phyloP scores from a whole-genome alignment of 2,329 filamentous ascomycete species.

The Alternaria longipes region DNA sequence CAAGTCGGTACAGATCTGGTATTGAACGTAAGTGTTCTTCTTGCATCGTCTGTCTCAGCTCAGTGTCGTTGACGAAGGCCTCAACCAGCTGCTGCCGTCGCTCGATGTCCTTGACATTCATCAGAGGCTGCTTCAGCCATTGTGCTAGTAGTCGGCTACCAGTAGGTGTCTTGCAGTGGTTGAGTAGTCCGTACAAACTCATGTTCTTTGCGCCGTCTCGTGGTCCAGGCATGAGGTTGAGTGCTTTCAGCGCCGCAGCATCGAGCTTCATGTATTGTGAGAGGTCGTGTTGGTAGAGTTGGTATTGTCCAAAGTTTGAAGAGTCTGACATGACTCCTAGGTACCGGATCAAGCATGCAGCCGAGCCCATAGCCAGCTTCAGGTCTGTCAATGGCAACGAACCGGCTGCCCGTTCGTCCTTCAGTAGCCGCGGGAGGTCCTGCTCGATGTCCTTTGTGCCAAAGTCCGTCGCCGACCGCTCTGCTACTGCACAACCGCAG shows the following conservation, averaged over 20 bases:
- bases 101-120: constrained; percentile 89
- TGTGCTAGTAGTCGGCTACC: constrained; percentile 90
- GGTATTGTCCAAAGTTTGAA: constrained; percentile 96
- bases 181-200: constrained; percentile 92
- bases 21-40: constrained; percentile 94
- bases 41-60: constrained; percentile 93
- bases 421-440: constrained; percentile 84
- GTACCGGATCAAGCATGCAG: constrained; percentile 93
- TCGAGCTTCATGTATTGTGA: constrained; percentile 99
- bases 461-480: constrained; percentile 80
- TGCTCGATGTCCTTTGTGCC: constrained; percentile 93
- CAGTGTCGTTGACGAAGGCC: constrained; percentile 91
- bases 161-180: constrained; percentile 96
- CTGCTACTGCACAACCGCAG: constrained; percentile 88
- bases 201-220: constrained; percentile 96
- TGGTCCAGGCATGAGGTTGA: constrained; percentile 96
- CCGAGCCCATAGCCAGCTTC: constrained; percentile 95
- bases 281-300: constrained; percentile 95
- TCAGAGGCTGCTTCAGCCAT: constrained; percentile 97
- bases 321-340: constrained; percentile 88
- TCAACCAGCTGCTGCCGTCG: constrained; percentile 93
- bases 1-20: constrained; percentile 90
- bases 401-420: constrained; percentile 81
- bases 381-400: constrained; percentile 88
- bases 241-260: constrained; percentile 88